phyloP scores from a whole-genome alignment of 1,284 basidiomycete genomes.

The Tylopilus sp. region DNA sequence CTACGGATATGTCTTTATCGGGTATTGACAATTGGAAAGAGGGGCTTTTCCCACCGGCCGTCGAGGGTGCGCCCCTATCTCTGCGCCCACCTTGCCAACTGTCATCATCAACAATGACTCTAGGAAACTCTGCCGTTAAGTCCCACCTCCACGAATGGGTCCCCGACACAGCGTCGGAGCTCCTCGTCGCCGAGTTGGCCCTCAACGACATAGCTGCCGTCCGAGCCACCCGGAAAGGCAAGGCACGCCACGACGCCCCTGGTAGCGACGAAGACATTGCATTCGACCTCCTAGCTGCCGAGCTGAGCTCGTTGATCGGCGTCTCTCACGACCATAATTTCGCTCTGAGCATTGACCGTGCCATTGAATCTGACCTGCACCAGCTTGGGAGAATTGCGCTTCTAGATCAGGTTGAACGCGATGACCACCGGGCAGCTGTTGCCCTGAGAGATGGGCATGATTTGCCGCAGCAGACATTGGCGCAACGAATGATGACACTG shows the following conservation, averaged over 20 bases:
- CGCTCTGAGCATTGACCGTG: slow-evolving; percentile 38
- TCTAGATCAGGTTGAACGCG: slow-evolving; percentile 16
- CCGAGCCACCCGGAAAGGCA: slow-evolving; percentile 38
- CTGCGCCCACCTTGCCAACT: neutral
- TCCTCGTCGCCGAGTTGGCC: slow-evolving; percentile 25
- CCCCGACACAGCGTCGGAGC: slow-evolving; percentile 20
- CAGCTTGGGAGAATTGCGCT: slow-evolving; percentile 3
- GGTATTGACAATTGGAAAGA: neutral
- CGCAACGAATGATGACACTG: slow-evolving; percentile 21
- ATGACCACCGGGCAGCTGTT: slow-evolving; percentile 24
- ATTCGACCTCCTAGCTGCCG: slow-evolving; percentile 41
- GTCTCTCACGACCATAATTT: slow-evolving; percentile 35
- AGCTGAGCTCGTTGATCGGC: slow-evolving; percentile 34
- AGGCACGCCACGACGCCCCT: slow-evolving; percentile 29
- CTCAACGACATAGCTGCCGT: slow-evolving; percentile 41
- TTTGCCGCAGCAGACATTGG: slow-evolving; percentile 22
- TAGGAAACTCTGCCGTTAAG: slow-evolving; percentile 16
- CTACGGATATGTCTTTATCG: neutral
- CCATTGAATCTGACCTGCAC: slow-evolving; percentile 15
- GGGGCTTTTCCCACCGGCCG: too few relatives aligned
- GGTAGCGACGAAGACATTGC: slow-evolving; percentile 49
- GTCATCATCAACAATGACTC: slow-evolving; percentile 6
- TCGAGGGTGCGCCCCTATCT: neutral
- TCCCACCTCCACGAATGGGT: slow-evolving; percentile 1
- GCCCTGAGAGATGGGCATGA: slow-evolving; percentile 15